Evolutionary conservation across 345 rosid species (phyloP), one percentile per base, ranked within the genome.

Genomic region (Barbarea vulgaris): DNA sequence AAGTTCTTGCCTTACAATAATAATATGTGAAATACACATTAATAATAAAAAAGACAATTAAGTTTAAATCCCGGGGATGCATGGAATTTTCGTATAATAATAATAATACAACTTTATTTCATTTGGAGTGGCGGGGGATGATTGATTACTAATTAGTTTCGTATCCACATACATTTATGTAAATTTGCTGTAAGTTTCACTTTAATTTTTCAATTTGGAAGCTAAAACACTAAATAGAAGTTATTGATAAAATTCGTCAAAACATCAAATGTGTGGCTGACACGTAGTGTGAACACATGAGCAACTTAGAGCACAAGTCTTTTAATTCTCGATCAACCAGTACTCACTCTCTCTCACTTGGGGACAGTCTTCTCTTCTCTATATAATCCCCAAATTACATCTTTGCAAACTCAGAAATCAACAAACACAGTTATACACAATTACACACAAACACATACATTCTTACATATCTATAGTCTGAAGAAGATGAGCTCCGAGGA

Each of bases 231-330:
- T n/a, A 12, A 36, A 25, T 46, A 47, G 13, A 60, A 47, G 41
- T 34, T 36, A 59, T 50, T 62, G 7, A 37, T 18, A 63, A 69
- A 55, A 7, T 2, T 36, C 5, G 24, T 42, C 0, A 19, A 27
- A 28, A 21, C 18, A 19, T 28, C 25, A 41, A 73, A 42, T 54
- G 27, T 4, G 27, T 1, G 0, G n/a, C 1, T 22, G 51, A 17
- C 78, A 67, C 67, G n/a, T 65, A 15, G 33, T 74, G 78, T 75
- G 61, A 48, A 67, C 42, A 54, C 3, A 4, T 0, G 10, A 9
- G 4, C 46, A 48, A 42, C 18, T 28, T 53, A 17, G 18, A 8
- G 9, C 5, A 8, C 30, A 56, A 55, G 41, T 54, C 24, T 54
- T 53, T 2, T 44, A 53, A 8, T 33, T 17, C 0, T 73, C 14